phyloP scores from a whole-genome alignment of 176 grass and related monocot species.

The Aegilops tauschii region DNA sequence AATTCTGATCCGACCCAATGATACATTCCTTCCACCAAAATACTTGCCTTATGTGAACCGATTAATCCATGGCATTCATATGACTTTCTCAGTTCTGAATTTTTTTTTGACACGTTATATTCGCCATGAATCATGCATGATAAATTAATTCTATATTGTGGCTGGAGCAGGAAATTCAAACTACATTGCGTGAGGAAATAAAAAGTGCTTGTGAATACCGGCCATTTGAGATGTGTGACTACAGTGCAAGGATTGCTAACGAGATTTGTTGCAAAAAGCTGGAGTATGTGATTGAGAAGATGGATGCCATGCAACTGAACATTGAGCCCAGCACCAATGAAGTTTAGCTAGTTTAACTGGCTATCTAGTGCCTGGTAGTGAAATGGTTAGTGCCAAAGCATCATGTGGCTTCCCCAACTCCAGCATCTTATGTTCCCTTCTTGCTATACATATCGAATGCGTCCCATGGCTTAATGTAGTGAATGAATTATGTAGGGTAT shows the following conservation, averaged over 20 bases:
- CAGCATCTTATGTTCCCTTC: not conserved
- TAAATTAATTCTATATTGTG: not conserved
- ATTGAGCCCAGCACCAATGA: constrained; percentile 38
- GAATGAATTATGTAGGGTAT: not conserved
- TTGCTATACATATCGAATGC: not conserved
- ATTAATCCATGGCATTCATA: not conserved
- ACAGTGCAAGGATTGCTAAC: constrained; percentile 82
- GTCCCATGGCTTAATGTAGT: no score
- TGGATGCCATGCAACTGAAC: constrained; percentile 74
- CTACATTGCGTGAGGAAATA: constrained; percentile 80
- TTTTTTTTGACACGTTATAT: not conserved
- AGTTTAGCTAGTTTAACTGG: not conserved
- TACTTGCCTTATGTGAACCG: not conserved
- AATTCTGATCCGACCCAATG: not conserved
- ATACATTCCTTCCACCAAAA: not conserved
- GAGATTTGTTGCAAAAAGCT: constrained; percentile 88
- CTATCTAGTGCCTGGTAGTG: not conserved
- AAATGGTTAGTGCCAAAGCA: constrained; percentile 1
- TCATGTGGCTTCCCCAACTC: not conserved
- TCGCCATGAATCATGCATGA: not conserved
- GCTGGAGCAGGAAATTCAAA: constrained; percentile 78
- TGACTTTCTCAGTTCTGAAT: not conserved
- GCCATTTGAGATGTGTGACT: constrained; percentile 93
- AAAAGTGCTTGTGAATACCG: constrained; percentile 69
- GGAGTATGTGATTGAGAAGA: constrained; percentile 72